Evolutionary conservation across 2,329 filamentous ascomycete genomes (phyloP).

Genomic region (Aspergillus sp.): DNA sequence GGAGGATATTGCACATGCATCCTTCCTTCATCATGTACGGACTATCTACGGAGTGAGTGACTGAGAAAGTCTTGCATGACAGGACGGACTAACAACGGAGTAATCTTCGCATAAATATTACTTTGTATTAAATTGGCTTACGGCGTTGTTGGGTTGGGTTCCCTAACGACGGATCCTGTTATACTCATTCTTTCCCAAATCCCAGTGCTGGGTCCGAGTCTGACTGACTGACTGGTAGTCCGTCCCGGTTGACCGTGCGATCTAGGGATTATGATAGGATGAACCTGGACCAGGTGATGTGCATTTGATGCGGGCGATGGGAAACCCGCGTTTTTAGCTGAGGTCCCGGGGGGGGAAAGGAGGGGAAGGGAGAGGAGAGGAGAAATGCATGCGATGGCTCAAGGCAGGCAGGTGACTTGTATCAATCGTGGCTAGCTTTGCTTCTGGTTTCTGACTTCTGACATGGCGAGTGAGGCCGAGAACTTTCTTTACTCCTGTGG

Average conservation of each 20-base stretch:
- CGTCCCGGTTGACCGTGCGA: background rate
- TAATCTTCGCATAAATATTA: background rate
- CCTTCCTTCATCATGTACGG: background rate
- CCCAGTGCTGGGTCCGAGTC: background rate
- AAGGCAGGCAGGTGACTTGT: background rate
- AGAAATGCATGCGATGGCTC: background rate
- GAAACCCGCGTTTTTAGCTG: background rate
- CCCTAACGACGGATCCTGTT: background rate
- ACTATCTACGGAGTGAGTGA: background rate
- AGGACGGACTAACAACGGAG: background rate
- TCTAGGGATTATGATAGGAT: slow-evolving; percentile 1
- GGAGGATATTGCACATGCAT: background rate
- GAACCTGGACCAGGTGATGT: slow-evolving; percentile 19
- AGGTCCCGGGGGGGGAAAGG: too few relatives aligned
- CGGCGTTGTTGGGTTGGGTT: background rate
- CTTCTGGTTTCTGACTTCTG: background rate
- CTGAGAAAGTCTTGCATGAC: too few relatives aligned
- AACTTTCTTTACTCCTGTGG: background rate
- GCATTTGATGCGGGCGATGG: slow-evolving; percentile 13
- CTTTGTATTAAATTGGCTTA: background rate
- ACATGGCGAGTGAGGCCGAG: background rate
- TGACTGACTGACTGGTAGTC: too few relatives aligned
- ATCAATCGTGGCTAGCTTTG: background rate
- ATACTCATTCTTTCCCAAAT: background rate
- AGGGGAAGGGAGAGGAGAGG: too few relatives aligned